Evolutionary conservation across 2,329 filamentous ascomycete genomes (phyloP).

Genomic region (Samsoniella hepiali): DNA sequence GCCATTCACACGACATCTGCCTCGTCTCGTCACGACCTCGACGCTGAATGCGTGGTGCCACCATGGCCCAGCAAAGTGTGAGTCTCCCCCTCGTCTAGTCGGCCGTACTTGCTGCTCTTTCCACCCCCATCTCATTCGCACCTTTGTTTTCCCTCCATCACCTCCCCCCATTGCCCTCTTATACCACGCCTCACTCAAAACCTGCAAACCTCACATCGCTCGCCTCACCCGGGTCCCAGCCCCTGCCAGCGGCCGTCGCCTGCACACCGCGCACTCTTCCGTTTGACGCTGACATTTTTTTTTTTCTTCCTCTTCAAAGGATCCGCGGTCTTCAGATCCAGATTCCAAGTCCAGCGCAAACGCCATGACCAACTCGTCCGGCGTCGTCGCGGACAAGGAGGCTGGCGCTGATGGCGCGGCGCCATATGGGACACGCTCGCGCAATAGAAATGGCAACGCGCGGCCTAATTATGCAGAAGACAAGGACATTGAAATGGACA

Average conservation of each 20-base stretch:
- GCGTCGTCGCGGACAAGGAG: conserved; percentile 46
- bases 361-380: conserved; percentile 48
- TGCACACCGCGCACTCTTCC: not conserved
- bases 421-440: conserved; percentile 88
- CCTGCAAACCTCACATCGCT: conserved; percentile 7
- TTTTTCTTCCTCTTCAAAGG: conserved; percentile 27
- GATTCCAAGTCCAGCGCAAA: conserved; percentile 33
- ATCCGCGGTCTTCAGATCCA: conserved; percentile 34
- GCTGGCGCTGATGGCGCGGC: conserved; percentile 52
- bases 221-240: conserved; percentile 1
- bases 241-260: not conserved
- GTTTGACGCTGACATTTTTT: conserved; percentile 18
- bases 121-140: conserved; percentile 21
- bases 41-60: conserved; percentile 33
- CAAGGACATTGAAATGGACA: conserved; percentile 82
- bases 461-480: conserved; percentile 96
- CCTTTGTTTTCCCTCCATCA: conserved; percentile 23
- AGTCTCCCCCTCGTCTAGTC: conserved; percentile 21
- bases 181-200: conserved; percentile 10
- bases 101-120: conserved; percentile 20
- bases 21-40: conserved; percentile 32
- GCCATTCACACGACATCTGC: conserved; percentile 28
- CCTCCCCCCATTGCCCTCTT: conserved; percentile 9
- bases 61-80: conserved; percentile 41
- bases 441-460: conserved; percentile 75